A percentile compares a stretch with the other conserved stretches of the same genome.
Evolutionary conservation across 2,329 filamentous ascomycete genomes (phyloP).

Genomic region (Taxawa tesnikishii): DNA sequence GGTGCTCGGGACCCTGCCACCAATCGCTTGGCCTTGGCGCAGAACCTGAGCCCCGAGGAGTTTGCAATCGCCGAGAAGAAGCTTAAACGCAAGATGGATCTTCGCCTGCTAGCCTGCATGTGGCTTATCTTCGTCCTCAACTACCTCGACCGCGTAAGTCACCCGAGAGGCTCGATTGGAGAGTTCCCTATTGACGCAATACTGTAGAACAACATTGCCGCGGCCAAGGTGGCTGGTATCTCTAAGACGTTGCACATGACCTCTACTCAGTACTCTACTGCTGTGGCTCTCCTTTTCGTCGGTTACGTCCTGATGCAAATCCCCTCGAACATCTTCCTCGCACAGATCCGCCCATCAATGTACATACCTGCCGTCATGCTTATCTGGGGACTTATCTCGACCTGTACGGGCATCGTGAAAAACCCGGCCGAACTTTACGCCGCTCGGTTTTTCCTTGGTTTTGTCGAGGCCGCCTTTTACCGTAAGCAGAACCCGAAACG

Average conservation of each 20-base stretch:
- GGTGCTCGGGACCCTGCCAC: too few species aligned
- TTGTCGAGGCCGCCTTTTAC: slow-evolving; percentile 32
- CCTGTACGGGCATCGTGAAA: slow-evolving; percentile 19
- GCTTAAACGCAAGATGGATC: too few species aligned
- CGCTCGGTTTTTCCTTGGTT: slow-evolving; percentile 26
- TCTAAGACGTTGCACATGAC: slow-evolving; percentile 11
- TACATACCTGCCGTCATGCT: slow-evolving; percentile 25
- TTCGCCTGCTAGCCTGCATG: too few species aligned
- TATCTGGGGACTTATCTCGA: slow-evolving; percentile 26
- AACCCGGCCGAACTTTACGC: slow-evolving; percentile 23
- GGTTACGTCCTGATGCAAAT: slow-evolving; percentile 27
- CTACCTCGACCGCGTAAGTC: too few species aligned
- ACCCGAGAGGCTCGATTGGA: too few species aligned
- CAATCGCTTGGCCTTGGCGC: too few species aligned
- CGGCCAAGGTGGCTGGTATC: slow-evolving; percentile 13
- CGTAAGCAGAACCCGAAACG: too few species aligned
- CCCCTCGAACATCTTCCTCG: slow-evolving; percentile 31
- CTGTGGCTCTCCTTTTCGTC: slow-evolving; percentile 14
- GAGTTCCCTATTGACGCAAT: too few species aligned
- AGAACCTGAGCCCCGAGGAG: too few species aligned
- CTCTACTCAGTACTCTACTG: slow-evolving; percentile 12
- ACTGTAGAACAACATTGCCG: slow-evolving; percentile 13
- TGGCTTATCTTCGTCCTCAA: too few species aligned
- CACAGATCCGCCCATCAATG: slow-evolving; percentile 28
- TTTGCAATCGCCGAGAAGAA: too few species aligned